Evolutionary conservation across 805 yeast genomes (phyloP).

Genomic region (Candida montana): DNA sequence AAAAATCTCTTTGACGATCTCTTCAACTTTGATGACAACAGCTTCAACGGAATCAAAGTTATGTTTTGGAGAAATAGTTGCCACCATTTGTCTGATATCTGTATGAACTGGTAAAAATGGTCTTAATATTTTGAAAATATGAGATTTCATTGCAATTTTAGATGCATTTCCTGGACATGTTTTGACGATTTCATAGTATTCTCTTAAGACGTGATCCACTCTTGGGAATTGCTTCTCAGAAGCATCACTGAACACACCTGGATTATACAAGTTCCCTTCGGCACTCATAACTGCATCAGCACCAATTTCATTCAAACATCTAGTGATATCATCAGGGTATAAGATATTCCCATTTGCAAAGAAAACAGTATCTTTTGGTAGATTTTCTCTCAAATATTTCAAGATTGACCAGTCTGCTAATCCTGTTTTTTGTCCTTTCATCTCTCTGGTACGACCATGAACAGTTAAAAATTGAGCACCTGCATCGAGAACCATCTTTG

Average conservation of each 20-base stretch:
- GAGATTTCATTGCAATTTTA: conserved; percentile 81
- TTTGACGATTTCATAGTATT: conserved; percentile 77
- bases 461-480: conserved; percentile 95
- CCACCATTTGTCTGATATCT: conserved; percentile 71
- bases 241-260: conserved; percentile 76
- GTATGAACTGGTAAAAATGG: conserved; percentile 75
- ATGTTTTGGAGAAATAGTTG: conserved; percentile 41
- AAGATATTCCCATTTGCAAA: conserved; percentile 94
- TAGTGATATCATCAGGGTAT: conserved; percentile 74
- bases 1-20: conserved; percentile 52
- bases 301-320: conserved; percentile 56
- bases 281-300: conserved; percentile 98
- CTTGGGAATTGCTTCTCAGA: conserved; percentile 72
- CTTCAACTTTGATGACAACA: conserved; percentile 63
- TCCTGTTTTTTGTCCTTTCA: conserved; percentile 96
- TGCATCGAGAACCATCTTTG: conserved; percentile 80
- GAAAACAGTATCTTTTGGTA: conserved; percentile 76
- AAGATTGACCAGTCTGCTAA: conserved; percentile 89
- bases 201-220: conserved; percentile 76
- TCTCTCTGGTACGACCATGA: conserved; percentile 94
- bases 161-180: conserved; percentile 52
- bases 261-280: conserved; percentile 90
- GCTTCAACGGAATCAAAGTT: conserved; percentile 46
- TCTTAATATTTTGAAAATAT: conserved; percentile 79
- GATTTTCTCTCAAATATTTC: conserved; percentile 66